Base-by-base conservation (phyloP, 1,139 yeast species). In the Arxiozyma bovina region DNA sequence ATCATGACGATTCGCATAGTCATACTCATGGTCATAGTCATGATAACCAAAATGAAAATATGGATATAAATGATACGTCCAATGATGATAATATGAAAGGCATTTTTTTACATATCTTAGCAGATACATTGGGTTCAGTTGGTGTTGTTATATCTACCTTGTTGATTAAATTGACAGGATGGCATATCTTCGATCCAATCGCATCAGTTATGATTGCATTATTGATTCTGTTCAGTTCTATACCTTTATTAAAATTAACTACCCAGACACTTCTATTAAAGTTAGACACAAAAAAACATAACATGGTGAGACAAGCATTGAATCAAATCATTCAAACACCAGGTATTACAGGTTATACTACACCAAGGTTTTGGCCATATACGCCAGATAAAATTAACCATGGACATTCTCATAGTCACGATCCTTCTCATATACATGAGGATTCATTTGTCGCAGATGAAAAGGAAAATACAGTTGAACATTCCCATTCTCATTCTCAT, bases 51-150 rank as follows among this genome's bases (percentile, higher is more conserved):
- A 34, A 48, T 40, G 50, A 40, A 30, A 20, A 20, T 25, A n/a
- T 30, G 12, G 42, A 50, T 1, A 75, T 76, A 3, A 45, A 41
- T 42, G 62, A 55, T 30, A 62, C 57, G 74, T 21, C 47, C 5
- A 48, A 70, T 34, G 87, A 87, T 66, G 96, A 91, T 64, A 93
- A 93, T 68, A 88, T 93, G 95, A 83, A 84, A 58, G 99, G 99
- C 23, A 89, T 93, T 12, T 93, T 93, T 63, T 74, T 93, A 48
- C 99, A 93, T 63, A 87, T 93, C 48, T 70, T 93, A 50, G 99
- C 99, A 0, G 99, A 93, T 64, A 93, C 99, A 0, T 74, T 94
- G 41, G 99, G 99, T 0, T 91, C 98, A 0, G 96, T 90, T 0
- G 98, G 99, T 6, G 99, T 94, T 25, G 93, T 94, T 15, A 71